A percentile compares a stretch with the other conserved stretches of the same genome.
These are phyloP conservation scores for Penicillium bialowiezense DNA, from an alignment of 495 filamentous ascomycete species.

Conservation along the genomic window DNA sequence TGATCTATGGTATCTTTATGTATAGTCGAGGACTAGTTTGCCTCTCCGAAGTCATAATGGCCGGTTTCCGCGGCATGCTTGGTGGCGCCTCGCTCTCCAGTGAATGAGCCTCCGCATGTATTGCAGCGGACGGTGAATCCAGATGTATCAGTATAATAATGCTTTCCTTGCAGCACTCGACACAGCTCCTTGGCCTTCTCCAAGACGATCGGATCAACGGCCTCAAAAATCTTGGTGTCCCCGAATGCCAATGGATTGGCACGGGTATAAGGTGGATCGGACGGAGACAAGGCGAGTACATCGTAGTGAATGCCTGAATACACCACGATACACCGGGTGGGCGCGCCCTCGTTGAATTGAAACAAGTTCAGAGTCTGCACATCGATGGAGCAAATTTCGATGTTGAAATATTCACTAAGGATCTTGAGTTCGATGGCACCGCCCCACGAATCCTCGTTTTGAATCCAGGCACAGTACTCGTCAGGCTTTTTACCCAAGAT, in stretches of 20 bases:
- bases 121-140: constrained; percentile 83
- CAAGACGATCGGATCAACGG: constrained; percentile 65
- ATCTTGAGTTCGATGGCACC: constrained; percentile 88
- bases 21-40: constrained; percentile 22
- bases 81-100: constrained; percentile 69
- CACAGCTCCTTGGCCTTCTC: constrained; percentile 70
- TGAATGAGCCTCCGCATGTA: constrained; percentile 64
- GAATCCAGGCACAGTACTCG: constrained; percentile 83
- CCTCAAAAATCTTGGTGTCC: constrained; percentile 77
- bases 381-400: constrained; percentile 86
- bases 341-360: constrained; percentile 74
- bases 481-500: constrained; percentile 73
- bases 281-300: constrained; percentile 73
- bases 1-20: not conserved
- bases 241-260: constrained; percentile 62
- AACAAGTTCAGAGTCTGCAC: constrained; percentile 67
- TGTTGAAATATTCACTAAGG: constrained; percentile 76
- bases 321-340: constrained; percentile 73
- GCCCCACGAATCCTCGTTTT: constrained; percentile 80
- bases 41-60: constrained; percentile 73
- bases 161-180: constrained; percentile 60
- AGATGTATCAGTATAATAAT: constrained; percentile 91
- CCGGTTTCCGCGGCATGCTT: constrained; percentile 65
- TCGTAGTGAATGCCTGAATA: constrained; percentile 98
- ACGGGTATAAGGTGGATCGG: constrained; percentile 53